Evolutionary conservation across 2,329 filamentous ascomycete species (phyloP).

Genomic region (Botrytis fabae): DNA sequence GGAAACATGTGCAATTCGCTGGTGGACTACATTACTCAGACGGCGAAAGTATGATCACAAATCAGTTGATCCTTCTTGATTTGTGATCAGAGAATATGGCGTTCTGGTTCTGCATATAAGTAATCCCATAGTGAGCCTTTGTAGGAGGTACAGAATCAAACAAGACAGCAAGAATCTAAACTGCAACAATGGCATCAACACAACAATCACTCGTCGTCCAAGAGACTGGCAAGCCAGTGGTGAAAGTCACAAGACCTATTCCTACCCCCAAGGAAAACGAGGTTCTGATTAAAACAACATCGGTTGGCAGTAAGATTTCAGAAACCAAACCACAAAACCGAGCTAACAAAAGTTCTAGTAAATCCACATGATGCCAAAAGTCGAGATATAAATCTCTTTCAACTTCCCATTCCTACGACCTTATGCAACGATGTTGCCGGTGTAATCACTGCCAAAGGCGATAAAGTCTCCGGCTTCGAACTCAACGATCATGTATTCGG

Average conservation of each 20-base stretch:
- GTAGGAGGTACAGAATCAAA: not conserved
- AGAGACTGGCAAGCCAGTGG: constrained; percentile 36
- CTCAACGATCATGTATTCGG: constrained; percentile 16
- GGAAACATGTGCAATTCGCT: not conserved
- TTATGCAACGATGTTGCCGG: constrained; percentile 43
- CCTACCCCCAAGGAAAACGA: constrained; percentile 40
- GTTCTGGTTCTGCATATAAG: not conserved
- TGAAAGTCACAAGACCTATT: constrained; percentile 32
- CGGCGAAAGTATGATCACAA: not conserved
- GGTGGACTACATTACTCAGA: not conserved
- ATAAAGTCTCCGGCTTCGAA: constrained; percentile 33
- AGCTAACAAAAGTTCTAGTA: not conserved
- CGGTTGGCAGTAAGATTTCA: constrained; percentile 34
- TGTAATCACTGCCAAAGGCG: constrained; percentile 39
- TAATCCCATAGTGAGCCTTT: not conserved
- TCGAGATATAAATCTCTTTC: constrained; percentile 40
- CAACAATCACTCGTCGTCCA: constrained; percentile 38
- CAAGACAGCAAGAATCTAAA: not conserved
- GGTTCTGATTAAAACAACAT: constrained; percentile 44
- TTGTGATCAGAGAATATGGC: constrained; percentile 2
- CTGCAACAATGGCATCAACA: constrained; percentile 21
- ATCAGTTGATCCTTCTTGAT: not conserved
- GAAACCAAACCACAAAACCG: rapidly evolving
- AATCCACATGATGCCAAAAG: constrained; percentile 24
- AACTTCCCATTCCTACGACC: constrained; percentile 39